phyloP scores from a whole-genome alignment of 768 basidiomycete species.

The Podaxis sp. region DNA sequence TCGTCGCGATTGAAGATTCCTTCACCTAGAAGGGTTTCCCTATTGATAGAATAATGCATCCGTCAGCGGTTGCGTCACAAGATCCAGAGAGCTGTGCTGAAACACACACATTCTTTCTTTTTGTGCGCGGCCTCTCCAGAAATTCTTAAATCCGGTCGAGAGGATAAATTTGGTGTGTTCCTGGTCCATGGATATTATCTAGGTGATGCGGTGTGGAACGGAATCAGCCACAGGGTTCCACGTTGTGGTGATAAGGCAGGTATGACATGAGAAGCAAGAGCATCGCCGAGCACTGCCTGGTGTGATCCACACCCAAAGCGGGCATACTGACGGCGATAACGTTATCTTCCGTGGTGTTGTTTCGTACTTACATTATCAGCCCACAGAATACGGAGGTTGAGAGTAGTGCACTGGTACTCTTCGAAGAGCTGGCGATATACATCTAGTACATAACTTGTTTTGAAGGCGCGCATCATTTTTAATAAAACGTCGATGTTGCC shows the following conservation, averaged over 20 bases:
- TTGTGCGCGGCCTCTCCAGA: conserved; percentile 62
- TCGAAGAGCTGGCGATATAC: conserved; percentile 64
- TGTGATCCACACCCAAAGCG: conserved; percentile 7
- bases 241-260: conserved; percentile 6
- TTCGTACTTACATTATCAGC: conserved; percentile 51
- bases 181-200: conserved; percentile 77
- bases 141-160: conserved; percentile 60
- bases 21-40: conserved; percentile 62
- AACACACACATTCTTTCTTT: conserved; percentile 59
- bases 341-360: background rate
- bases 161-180: conserved; percentile 62
- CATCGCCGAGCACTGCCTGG: background rate
- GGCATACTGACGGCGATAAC: background rate
- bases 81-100: background rate
- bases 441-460: conserved; percentile 56
- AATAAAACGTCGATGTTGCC: conserved; percentile 73
- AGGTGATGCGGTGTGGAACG: conserved; percentile 11
- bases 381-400: conserved; percentile 69
- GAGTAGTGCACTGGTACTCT: conserved; percentile 66
- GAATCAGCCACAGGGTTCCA: conserved; percentile 5
- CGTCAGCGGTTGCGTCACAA: background rate
- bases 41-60: conserved; percentile 13
- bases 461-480: conserved; percentile 48
- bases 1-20: conserved; percentile 80
- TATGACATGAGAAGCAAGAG: background rate